These are phyloP conservation scores for Ophiognomonia clavigignenti-juglandacearum DNA, from an alignment of 2,329 filamentous ascomycete genomes.

Conservation along the genomic window DNA sequence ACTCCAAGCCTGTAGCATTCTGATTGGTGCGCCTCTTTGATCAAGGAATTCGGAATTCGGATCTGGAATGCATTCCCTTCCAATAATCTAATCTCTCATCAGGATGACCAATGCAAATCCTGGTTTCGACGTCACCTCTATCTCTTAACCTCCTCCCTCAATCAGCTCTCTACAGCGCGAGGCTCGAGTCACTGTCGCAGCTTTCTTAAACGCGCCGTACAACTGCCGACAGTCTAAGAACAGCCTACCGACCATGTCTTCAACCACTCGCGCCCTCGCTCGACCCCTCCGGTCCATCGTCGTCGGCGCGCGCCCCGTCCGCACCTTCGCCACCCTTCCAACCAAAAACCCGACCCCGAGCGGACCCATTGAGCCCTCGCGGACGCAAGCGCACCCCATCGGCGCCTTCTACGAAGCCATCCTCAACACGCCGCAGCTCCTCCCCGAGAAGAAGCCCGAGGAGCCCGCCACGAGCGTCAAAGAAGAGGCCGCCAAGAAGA, in stretches of 20 bases:
- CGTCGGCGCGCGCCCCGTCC: constrained; percentile 17
- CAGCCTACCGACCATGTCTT: constrained; percentile 6
- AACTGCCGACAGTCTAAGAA: background rate
- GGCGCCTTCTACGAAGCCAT: constrained; percentile 58
- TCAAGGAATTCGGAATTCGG: too few species aligned
- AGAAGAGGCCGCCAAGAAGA: background rate
- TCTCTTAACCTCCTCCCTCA: background rate
- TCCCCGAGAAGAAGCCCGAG: constrained; percentile 37
- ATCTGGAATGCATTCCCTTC: background rate
- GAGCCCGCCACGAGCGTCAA: constrained; percentile 36
- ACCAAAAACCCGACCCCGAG: constrained; percentile 24
- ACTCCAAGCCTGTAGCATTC: too few species aligned
- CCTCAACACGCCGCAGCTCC: constrained; percentile 40
- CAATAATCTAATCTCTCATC: background rate
- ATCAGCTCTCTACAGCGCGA: too few species aligned
- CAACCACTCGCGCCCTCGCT: constrained; percentile 20
- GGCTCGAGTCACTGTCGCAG: too few species aligned
- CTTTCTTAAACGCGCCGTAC: background rate
- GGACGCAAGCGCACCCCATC: constrained; percentile 43
- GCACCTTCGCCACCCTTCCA: constrained; percentile 24
- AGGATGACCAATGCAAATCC: background rate
- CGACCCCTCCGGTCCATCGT: constrained; percentile 22
- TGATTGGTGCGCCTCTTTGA: too few species aligned
- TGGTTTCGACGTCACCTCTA: background rate
- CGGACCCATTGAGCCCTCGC: constrained; percentile 22